phyloP scores from a whole-genome alignment of 139 green algal genomes.

The Micractinium sp. region DNA sequence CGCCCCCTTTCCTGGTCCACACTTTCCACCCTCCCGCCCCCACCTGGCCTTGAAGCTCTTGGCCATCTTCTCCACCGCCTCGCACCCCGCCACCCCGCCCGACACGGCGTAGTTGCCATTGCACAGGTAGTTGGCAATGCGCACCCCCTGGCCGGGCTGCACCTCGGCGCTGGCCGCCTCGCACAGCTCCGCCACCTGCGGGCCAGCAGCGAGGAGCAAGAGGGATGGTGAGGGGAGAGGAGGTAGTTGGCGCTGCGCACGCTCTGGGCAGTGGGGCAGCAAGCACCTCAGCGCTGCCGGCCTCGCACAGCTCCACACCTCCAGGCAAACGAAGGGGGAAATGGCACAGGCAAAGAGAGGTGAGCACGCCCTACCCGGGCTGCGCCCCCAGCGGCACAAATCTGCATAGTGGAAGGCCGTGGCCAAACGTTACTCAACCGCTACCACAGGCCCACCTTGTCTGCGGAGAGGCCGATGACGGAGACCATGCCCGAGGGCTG shows the following conservation, averaged over 20 bases:
- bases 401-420: too few relatives aligned
- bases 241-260: background rate
- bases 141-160: slow-evolving; percentile 73
- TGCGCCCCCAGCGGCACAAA: too few relatives aligned
- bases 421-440: background rate
- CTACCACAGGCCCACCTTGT: slow-evolving; percentile 73
- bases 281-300: background rate
- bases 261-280: background rate
- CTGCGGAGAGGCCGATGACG: slow-evolving; percentile 93
- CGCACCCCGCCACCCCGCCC: slow-evolving; percentile 87
- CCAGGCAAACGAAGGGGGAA: background rate
- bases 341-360: background rate
- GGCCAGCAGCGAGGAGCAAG: background rate
- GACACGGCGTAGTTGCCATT: slow-evolving; percentile 98
- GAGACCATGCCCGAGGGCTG: slow-evolving; percentile 89
- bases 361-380: background rate
- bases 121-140: slow-evolving; percentile 99
- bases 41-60: slow-evolving; percentile 54
- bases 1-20: background rate
- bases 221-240: background rate
- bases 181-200: slow-evolving; percentile 80
- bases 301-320: background rate
- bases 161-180: slow-evolving; percentile 84
- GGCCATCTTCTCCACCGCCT: slow-evolving; percentile 64
- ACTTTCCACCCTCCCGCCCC: background rate